Base-by-base conservation (phyloP, 2,329 filamentous ascomycete genomes). In the Claviceps paspali region DNA sequence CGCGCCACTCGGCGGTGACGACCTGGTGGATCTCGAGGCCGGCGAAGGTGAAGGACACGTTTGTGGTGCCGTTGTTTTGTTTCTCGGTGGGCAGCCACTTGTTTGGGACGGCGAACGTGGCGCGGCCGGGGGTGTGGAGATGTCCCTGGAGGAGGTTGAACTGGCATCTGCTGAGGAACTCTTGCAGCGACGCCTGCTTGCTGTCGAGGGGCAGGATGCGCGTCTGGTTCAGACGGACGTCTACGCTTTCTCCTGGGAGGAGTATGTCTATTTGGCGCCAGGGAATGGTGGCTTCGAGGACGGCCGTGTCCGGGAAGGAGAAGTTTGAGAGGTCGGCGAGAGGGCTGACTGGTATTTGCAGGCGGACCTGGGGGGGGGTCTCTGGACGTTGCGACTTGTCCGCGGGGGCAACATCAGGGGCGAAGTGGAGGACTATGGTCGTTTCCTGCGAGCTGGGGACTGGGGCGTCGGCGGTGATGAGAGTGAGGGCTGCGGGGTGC, bases 11-110 rank as follows among this genome's bases (percentile, higher is more conserved):
- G 28, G 62, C 52, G 8, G 63, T 54, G 33, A 65, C 52, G 18
- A 56, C 52, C 40, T 67, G 65, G 32, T 64, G 67, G 28, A 74
- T 56, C 46, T 76, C 69, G 2, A 72, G 56, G 6, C 69, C 68
- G 33, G 60, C 57, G 49, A 73, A 71, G 12, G 59, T 38, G 46
- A 60, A 62, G 10, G 47, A 41, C 3, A 59, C 32, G 29, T 53
- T 41, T 32, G 18, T 36, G 35, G 37, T 17, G 31, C 8, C 15
- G 2, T 15, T 18, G 32, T 17, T 10, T 12, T 26, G 21, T 17
- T 26, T 15, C 18, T 15, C 6, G 12, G 21, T 15, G 21, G n/a
- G 11, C 3, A 17, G 31, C 21, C 23, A 48, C 11, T 43, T 43
- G 6, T 40, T 38, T 2, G 58, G 57, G 15, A 62, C 37, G 14